These are phyloP conservation scores for Exophiala mesophila DNA, from an alignment of 2,329 filamentous ascomycete genomes.

Conservation along the genomic window DNA sequence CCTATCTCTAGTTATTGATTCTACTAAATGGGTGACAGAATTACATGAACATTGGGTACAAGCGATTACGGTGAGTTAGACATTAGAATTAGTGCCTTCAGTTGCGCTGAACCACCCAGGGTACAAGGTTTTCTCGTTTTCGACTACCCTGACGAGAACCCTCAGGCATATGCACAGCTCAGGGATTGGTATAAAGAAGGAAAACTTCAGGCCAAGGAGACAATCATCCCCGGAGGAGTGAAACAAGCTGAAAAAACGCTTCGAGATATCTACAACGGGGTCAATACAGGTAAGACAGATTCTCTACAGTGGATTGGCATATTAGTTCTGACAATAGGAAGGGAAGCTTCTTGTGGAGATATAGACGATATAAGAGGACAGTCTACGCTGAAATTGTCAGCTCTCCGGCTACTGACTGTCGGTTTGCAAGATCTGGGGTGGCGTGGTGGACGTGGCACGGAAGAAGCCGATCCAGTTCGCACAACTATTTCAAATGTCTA, in stretches of 20 bases:
- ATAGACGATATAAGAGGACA: too few relatives aligned
- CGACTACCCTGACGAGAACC: slow-evolving; percentile 57
- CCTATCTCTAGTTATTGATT: slow-evolving; percentile 27
- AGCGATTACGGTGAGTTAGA: slow-evolving; percentile 45
- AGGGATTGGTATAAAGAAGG: slow-evolving; percentile 63
- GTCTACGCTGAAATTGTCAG: too few relatives aligned
- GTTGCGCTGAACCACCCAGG: slow-evolving; percentile 34
- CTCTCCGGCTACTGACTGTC: too few relatives aligned
- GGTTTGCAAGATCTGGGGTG: too few relatives aligned
- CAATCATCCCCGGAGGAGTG: slow-evolving; percentile 65
- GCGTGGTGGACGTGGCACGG: too few relatives aligned
- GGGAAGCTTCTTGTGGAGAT: too few relatives aligned
- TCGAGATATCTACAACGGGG: slow-evolving; percentile 59
- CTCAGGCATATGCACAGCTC: slow-evolving; percentile 55
- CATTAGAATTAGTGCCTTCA: not conserved
- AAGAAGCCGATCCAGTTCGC: too few relatives aligned
- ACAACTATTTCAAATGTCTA: too few relatives aligned
- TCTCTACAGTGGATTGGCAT: too few relatives aligned
- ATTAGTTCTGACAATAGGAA: too few relatives aligned
- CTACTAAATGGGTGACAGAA: slow-evolving; percentile 34
- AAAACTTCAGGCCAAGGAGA: slow-evolving; percentile 66
- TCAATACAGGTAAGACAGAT: slow-evolving; percentile 68
- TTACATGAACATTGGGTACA: slow-evolving; percentile 47
- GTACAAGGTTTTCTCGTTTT: slow-evolving; percentile 71
- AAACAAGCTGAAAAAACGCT: slow-evolving; percentile 58